phyloP scores from a whole-genome alignment of 169 alveolate species.

The Eimeria sp. region DNA sequence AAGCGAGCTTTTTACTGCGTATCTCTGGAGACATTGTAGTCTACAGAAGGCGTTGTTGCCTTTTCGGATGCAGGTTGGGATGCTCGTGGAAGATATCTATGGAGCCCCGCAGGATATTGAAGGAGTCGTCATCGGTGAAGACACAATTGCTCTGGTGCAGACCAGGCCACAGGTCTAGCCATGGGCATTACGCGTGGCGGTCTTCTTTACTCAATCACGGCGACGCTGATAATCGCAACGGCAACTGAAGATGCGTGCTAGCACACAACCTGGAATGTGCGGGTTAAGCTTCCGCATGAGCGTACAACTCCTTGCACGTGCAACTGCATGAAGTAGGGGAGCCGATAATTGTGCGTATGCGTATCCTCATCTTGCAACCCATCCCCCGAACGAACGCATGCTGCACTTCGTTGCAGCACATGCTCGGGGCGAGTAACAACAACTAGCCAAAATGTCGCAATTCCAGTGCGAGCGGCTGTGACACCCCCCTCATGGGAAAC shows the following conservation, averaged over 20 bases:
- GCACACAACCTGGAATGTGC: background rate
- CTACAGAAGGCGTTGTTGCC: background rate
- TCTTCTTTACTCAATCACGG: background rate
- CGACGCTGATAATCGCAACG: background rate
- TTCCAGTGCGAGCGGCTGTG: background rate
- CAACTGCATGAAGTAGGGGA: background rate
- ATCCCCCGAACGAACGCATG: background rate
- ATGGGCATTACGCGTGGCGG: background rate
- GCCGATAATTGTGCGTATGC: background rate
- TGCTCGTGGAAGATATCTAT: constrained; percentile 52
- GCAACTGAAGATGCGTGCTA: background rate
- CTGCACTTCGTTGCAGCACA: constrained; percentile 10
- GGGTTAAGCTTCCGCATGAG: background rate
- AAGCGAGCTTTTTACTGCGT: background rate
- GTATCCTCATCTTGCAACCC: background rate
- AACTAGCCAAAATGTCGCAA: background rate
- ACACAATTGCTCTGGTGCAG: constrained; percentile 76
- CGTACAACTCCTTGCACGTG: background rate
- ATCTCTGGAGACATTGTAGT: background rate
- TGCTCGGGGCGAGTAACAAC: background rate
- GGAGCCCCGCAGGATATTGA: constrained; percentile 80
- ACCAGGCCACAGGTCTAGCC: constrained; percentile 70
- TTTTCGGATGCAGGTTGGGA: constrained; percentile 51
- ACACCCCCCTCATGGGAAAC: background rate
- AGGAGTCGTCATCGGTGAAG: constrained; percentile 75